phyloP scores from a whole-genome alignment of 768 basidiomycete species.

The Naematelia encephala region DNA sequence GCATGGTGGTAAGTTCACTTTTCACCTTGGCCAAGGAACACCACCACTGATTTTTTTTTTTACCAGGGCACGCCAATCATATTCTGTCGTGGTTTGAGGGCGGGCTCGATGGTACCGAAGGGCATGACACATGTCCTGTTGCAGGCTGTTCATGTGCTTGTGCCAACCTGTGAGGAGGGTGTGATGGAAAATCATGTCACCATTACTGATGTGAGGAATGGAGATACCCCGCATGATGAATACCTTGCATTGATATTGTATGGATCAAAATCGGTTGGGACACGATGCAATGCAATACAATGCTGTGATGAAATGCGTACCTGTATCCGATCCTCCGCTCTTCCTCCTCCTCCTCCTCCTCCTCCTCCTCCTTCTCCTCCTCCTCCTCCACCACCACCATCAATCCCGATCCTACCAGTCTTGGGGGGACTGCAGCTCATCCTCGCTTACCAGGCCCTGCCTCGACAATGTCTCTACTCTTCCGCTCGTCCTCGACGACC shows the following conservation, averaged over 20 bases:
- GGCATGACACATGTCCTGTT: conserved; percentile 43
- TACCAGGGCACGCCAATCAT: conserved; percentile 37
- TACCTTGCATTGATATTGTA: too few relatives aligned
- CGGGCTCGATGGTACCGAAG: conserved; percentile 32
- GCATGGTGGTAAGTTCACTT: conserved; percentile 32
- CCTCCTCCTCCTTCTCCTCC: too few relatives aligned
- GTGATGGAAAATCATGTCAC: too few relatives aligned
- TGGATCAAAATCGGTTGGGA: too few relatives aligned
- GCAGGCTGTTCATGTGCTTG: conserved; percentile 45
- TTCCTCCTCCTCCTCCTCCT: neutral
- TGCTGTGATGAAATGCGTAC: too few relatives aligned
- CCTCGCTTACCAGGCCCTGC: neutral
- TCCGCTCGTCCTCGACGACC: conserved; percentile 58
- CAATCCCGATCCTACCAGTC: too few relatives aligned
- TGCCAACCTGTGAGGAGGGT: conserved; percentile 22
- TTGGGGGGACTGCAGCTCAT: too few relatives aligned
- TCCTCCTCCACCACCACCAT: too few relatives aligned
- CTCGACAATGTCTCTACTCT: neutral
- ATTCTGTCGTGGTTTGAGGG: conserved; percentile 50
- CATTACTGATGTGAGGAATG: too few relatives aligned
- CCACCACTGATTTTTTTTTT: neutral
- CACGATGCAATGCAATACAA: neutral
- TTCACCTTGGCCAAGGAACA: neutral
- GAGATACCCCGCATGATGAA: too few relatives aligned
- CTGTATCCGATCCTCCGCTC: neutral